These are phyloP conservation scores for Filosporella fistucella DNA, from an alignment of 495 filamentous ascomycete genomes.

Conservation along the genomic window DNA sequence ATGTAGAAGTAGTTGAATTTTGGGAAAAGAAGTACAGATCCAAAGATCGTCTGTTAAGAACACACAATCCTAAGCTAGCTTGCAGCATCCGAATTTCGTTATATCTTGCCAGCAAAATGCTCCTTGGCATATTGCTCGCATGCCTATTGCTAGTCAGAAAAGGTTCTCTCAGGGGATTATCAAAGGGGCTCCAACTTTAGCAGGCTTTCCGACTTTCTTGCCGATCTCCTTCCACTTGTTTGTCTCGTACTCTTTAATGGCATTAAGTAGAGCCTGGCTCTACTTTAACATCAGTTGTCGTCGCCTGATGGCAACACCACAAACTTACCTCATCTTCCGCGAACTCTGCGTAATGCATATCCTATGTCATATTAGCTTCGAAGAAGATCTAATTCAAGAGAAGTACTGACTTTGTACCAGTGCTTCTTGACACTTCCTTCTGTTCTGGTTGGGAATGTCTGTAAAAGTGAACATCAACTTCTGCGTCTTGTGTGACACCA, in stretches of 20 bases:
- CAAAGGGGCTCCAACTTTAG: conserved; percentile 65
- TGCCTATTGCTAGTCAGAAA: conserved; percentile 53
- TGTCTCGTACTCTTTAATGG: conserved; percentile 97
- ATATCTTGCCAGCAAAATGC: conserved; percentile 60
- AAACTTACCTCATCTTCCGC: conserved; percentile 89
- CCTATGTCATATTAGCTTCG: conserved; percentile 34
- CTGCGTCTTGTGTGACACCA: conserved; percentile 4
- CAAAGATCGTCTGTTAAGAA: neutral
- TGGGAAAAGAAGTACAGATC: neutral
- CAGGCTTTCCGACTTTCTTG: conserved; percentile 93
- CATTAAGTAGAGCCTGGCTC: conserved; percentile 80
- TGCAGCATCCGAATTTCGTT: neutral
- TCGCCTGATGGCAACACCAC: neutral
- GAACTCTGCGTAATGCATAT: conserved; percentile 99
- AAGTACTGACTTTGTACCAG: conserved; percentile 85
- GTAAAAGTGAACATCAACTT: conserved; percentile 15
- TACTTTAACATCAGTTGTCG: conserved; percentile 37
- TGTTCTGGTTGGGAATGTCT: conserved; percentile 90
- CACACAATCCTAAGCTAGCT: neutral
- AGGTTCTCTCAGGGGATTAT: neutral
- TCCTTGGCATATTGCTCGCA: conserved; percentile 99
- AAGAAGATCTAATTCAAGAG: neutral
- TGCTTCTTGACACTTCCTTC: conserved; percentile 99
- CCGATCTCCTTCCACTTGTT: conserved; percentile 99
- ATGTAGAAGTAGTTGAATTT: neutral